phyloP scores from a whole-genome alignment of 345 rosid species.

The Carallia brachiata region DNA sequence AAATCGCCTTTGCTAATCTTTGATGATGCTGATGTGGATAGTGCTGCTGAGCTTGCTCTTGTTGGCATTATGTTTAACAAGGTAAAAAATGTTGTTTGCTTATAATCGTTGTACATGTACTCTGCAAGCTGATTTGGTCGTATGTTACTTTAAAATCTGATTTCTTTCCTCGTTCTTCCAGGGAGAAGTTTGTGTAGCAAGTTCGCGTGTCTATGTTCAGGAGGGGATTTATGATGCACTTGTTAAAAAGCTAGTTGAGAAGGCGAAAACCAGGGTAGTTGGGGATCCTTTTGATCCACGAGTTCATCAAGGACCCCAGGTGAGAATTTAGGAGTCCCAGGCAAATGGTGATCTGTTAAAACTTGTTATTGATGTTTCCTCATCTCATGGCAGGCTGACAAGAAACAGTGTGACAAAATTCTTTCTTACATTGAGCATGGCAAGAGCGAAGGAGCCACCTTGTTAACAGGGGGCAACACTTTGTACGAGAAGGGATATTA shows the following conservation, averaged over 20 bases:
- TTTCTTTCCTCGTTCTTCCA: conserved; percentile 2
- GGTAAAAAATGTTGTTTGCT: conserved; percentile 28
- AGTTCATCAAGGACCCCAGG: neutral
- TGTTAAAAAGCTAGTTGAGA: conserved; percentile 48
- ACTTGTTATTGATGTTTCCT: neutral
- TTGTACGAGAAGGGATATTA: conserved; percentile 53
- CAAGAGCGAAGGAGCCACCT: conserved; percentile 67
- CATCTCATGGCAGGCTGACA: conserved; percentile 41
- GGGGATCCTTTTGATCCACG: conserved; percentile 67
- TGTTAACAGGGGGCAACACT: conserved; percentile 63
- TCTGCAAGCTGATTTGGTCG: neutral
- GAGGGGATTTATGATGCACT: conserved; percentile 70
- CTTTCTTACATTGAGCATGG: conserved; percentile 69
- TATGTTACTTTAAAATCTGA: neutral
- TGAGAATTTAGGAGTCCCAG: too few species aligned
- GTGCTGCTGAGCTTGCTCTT: conserved; percentile 62
- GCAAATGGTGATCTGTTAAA: too few species aligned
- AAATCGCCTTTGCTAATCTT: conserved; percentile 80
- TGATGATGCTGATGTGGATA: conserved; percentile 68
- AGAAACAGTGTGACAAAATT: conserved; percentile 53
- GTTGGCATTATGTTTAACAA: conserved; percentile 50
- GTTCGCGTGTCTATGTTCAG: conserved; percentile 80
- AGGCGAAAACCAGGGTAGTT: conserved; percentile 52
- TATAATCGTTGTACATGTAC: too few species aligned
- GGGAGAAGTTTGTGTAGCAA: conserved; percentile 82